A percentile compares a stretch with the other conserved stretches of the same genome.
Evolutionary conservation across 2,329 filamentous ascomycete species (phyloP).

Genomic region (Blumeria graminis): DNA sequence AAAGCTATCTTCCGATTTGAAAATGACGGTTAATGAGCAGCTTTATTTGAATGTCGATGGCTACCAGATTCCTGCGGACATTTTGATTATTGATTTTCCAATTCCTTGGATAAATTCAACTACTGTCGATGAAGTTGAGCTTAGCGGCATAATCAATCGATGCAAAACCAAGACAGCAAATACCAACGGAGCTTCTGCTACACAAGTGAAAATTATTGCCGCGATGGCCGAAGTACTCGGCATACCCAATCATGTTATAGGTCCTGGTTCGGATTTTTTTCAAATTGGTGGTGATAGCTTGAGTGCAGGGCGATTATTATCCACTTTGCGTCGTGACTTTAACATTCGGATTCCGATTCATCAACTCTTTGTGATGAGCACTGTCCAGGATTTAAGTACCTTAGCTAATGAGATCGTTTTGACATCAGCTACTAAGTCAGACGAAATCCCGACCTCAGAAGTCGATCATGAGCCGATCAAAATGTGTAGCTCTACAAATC

Average conservation of each 20-base stretch:
- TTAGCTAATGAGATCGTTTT: constrained; percentile 2
- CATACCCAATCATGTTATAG: constrained; percentile 18
- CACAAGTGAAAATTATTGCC: constrained; percentile 19
- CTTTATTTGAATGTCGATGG: constrained; percentile 2
- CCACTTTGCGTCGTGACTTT: constrained; percentile 25
- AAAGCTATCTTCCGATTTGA: not conserved
- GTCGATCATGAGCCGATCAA: constrained; percentile 15
- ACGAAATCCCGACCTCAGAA: not conserved
- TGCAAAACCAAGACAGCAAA: not conserved
- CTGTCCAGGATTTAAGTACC: constrained; percentile 14
- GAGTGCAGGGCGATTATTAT: constrained; percentile 26
- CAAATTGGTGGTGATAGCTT: constrained; percentile 29
- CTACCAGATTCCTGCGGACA: constrained; percentile 3
- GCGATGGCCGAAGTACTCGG: constrained; percentile 23
- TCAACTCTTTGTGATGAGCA: constrained; percentile 25
- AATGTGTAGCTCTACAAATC: constrained; percentile 25
- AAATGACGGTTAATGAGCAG: not conserved
- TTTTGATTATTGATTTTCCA: constrained; percentile 2
- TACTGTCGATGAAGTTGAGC: not conserved
- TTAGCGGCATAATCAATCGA: not conserved
- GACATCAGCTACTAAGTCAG: not conserved
- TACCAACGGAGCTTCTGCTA: constrained; percentile 1
- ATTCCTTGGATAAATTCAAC: constrained; percentile 2
- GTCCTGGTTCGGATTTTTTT: constrained; percentile 24
- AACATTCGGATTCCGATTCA: constrained; percentile 25